Evolutionary conservation across 345 rosid genomes (phyloP).

Genomic region (Acer negundo): DNA sequence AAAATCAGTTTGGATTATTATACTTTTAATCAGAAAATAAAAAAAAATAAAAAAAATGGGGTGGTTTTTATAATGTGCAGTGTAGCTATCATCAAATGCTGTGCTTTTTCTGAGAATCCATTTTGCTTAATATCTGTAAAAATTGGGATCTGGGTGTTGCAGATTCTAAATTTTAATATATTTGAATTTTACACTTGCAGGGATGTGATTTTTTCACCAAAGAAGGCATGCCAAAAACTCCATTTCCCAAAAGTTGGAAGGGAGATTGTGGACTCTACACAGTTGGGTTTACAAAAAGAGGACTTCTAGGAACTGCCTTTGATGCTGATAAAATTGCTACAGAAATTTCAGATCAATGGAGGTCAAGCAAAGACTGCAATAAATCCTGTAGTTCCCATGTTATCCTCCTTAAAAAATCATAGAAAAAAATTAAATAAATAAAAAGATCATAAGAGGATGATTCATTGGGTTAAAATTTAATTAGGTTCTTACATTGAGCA

Average conservation of each 20-base stretch:
- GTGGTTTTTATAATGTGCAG: too few relatives aligned
- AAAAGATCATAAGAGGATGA: background rate
- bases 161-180: background rate
- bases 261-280: constrained; percentile 75
- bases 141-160: background rate
- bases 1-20: constrained; percentile 31
- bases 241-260: constrained; percentile 85
- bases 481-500: too few relatives aligned
- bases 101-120: too few relatives aligned
- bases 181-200: constrained; percentile 26
- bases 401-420: constrained; percentile 34
- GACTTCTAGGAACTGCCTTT: constrained; percentile 68
- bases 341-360: constrained; percentile 65
- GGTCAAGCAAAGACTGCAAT: constrained; percentile 26
- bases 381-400: constrained; percentile 43
- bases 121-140: background rate
- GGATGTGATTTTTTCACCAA: constrained; percentile 65
- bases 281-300: constrained; percentile 87
- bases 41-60: too few relatives aligned
- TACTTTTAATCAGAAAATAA: background rate
- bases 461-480: too few relatives aligned
- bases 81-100: too few relatives aligned
- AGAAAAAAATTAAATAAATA: background rate
- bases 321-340: constrained; percentile 76
- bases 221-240: constrained; percentile 81